A percentile compares a stretch with the other conserved stretches of the same genome.
Evolutionary conservation across 257 asterid species (phyloP).

Genomic region (Nicotiana tomentosiformis): DNA sequence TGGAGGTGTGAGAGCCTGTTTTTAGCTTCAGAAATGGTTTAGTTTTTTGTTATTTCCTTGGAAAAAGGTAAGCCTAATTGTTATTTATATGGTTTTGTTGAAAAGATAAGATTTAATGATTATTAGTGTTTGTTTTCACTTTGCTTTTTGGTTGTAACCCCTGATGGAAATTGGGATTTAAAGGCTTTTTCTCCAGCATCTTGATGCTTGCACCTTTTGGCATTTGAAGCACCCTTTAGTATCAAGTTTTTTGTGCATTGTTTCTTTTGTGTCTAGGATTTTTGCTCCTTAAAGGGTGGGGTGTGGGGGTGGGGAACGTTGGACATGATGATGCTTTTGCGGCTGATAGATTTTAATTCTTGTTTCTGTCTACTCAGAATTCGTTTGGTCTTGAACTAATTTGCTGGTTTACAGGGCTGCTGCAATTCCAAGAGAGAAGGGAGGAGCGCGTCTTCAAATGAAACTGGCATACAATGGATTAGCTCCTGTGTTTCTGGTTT

Average conservation of each 20-base stretch:
- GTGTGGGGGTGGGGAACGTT: too few relatives aligned
- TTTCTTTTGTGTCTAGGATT: neutral
- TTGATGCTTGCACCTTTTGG: neutral
- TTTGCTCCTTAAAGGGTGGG: neutral
- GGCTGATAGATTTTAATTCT: neutral
- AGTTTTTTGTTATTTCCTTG: neutral
- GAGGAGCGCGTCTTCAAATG: conserved; percentile 74
- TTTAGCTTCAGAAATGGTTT: neutral
- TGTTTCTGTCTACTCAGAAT: neutral
- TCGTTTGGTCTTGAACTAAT: neutral
- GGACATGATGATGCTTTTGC: too few relatives aligned
- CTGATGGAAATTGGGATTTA: neutral
- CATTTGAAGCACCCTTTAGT: neutral
- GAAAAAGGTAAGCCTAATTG: neutral
- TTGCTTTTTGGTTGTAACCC: neutral
- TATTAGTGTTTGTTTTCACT: neutral
- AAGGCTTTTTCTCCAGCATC: neutral
- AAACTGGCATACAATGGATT: conserved; percentile 66
- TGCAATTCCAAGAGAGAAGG: conserved; percentile 74
- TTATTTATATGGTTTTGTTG: neutral
- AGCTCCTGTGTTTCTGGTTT: conserved; percentile 54
- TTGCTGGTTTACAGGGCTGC: conserved; percentile 51
- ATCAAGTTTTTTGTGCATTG: neutral
- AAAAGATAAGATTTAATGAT: neutral
- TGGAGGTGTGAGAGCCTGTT: neutral